Evolutionary conservation across 225 moss, liverwort and hornwort species (phyloP).

Genomic region (Pleurozium schreberi): DNA sequence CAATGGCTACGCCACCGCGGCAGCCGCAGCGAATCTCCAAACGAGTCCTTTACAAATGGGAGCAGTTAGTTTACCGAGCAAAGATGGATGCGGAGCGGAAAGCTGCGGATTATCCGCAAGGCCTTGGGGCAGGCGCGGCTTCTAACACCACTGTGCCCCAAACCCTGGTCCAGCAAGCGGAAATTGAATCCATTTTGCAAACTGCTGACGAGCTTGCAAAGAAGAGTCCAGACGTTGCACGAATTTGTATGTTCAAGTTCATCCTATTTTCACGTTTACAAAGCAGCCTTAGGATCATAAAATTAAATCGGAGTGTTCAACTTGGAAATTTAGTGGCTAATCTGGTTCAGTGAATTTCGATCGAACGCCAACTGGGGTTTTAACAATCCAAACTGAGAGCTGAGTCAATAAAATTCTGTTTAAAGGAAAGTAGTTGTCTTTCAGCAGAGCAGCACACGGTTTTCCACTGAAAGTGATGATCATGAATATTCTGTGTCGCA

Average conservation of each 20-base stretch:
- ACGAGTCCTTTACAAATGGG: constrained; percentile 50
- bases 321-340: neutral
- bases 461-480: neutral
- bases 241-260: constrained; percentile 41
- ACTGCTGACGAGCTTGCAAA: constrained; percentile 43
- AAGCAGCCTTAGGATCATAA: neutral
- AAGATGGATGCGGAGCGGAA: constrained; percentile 23
- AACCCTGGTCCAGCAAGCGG: constrained; percentile 42
- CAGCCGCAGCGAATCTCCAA: constrained; percentile 24
- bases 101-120: constrained; percentile 21
- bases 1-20: constrained; percentile 35
- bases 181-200: constrained; percentile 54
- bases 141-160: constrained; percentile 42
- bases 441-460: neutral
- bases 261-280: neutral
- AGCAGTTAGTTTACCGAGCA: constrained; percentile 33
- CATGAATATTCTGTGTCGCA: neutral
- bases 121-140: constrained; percentile 11
- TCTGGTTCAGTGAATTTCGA: neutral
- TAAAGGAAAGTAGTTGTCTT: neutral
- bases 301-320: neutral
- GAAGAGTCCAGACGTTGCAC: constrained; percentile 23
- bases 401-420: neutral
- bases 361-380: neutral
- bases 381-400: neutral